Conservation (phyloP, 1,284 basidiomycete genomes). For the Sanghuangporus weigelae region DNA sequence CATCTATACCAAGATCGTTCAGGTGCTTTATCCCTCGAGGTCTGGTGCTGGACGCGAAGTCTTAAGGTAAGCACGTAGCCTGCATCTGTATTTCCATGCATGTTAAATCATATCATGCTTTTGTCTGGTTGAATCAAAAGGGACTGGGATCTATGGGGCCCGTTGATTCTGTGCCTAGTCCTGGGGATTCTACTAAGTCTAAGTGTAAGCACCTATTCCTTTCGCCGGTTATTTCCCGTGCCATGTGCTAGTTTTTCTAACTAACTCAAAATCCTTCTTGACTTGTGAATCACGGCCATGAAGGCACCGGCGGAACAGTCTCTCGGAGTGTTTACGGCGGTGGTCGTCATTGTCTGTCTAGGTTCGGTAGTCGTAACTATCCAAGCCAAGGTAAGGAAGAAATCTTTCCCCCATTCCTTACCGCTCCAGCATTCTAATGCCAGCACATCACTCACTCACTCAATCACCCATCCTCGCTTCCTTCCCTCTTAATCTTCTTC, state of each 20-base stretch:
- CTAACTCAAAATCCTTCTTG: background rate
- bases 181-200: slow-evolving; percentile 86
- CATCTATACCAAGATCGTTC: slow-evolving; percentile 87
- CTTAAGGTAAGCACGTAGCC: slow-evolving; percentile 46
- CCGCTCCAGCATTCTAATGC: background rate
- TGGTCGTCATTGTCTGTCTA: slow-evolving; percentile 85
- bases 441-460: too few relatives aligned
- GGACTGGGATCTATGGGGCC: slow-evolving; percentile 97
- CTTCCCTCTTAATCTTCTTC: background rate
- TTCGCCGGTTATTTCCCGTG: background rate
- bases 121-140: slow-evolving; percentile 33
- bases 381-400: slow-evolving; percentile 71
- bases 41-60: slow-evolving; percentile 71
- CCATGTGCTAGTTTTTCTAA: background rate
- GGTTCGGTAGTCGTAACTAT: slow-evolving; percentile 88
- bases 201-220: slow-evolving; percentile 51
- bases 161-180: slow-evolving; percentile 78
- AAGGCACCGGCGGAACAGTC: slow-evolving; percentile 83
- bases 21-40: slow-evolving; percentile 85
- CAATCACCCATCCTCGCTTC: background rate
- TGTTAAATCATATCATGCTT: background rate
- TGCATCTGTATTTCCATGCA: background rate
- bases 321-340: slow-evolving; percentile 85
- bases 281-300: background rate
- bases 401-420: background rate